These are phyloP conservation scores for cucumber (Cucumis sativus) DNA, from an alignment of 306 rosid species.

Conservation along the genomic window Cucumber_9930_V3 NC_026657.2:2971501-2972000, in stretches of 20 bases:
- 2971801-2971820: neutral
- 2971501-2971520: neutral
- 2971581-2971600: slow-evolving; percentile 32
- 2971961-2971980: slow-evolving; percentile 65
- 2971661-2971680: slow-evolving; percentile 88
- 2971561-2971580: neutral
- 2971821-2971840: neutral
- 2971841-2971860: neutral
- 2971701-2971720: slow-evolving; percentile 53
- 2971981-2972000: slow-evolving; percentile 49
- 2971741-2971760: neutral
- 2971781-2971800: neutral
- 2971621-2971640: slow-evolving; percentile 74
- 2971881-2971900: slow-evolving; percentile 51
- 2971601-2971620: slow-evolving; percentile 89
- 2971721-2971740: neutral
- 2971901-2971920: slow-evolving; percentile 68
- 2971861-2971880: neutral
- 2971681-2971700: slow-evolving; percentile 59
- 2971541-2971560: neutral
- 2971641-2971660: slow-evolving; percentile 56
- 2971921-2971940: slow-evolving; percentile 33
- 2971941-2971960: slow-evolving; percentile 21
- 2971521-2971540: neutral
- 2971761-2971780: neutral